Evolutionary conservation across 2,329 filamentous ascomycete genomes (phyloP).

Genomic region (Apiospora phragmitis): DNA sequence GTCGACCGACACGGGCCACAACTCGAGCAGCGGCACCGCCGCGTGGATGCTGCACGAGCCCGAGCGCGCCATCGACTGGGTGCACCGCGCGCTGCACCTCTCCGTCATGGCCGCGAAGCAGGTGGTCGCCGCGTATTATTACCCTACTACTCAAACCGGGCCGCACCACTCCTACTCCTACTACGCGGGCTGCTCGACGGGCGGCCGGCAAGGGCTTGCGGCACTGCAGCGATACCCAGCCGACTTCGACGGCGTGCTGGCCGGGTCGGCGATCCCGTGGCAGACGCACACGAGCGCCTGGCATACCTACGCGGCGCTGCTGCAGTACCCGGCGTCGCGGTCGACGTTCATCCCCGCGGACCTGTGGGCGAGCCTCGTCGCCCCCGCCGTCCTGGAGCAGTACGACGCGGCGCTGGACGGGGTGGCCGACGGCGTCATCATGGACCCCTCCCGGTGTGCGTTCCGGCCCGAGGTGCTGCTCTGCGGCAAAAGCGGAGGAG

Average conservation of each 20-base stretch:
- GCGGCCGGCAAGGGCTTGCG: conserved; percentile 58
- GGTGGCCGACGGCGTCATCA: conserved; percentile 49
- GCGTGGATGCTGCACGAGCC: conserved; percentile 40
- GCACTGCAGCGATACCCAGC: conserved; percentile 52
- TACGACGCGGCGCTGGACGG: conserved; percentile 51
- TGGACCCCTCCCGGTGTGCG: conserved; percentile 44
- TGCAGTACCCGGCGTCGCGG: conserved; percentile 46
- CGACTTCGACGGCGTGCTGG: conserved; percentile 58
- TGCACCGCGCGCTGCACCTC: conserved; percentile 44
- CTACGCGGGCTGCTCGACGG: conserved; percentile 59
- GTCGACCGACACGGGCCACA: conserved; percentile 46
- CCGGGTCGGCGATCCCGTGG: conserved; percentile 52
- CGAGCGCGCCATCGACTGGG: conserved; percentile 37
- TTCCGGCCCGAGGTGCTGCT: conserved; percentile 42
- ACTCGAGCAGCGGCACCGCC: conserved; percentile 29
- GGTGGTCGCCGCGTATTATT: conserved; percentile 50
- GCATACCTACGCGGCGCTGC: conserved; percentile 44
- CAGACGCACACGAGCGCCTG: conserved; percentile 45
- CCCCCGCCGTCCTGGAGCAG: conserved; percentile 44
- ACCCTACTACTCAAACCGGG: conserved; percentile 24
- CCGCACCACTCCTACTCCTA: conserved; percentile 45
- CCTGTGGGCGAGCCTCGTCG: conserved; percentile 36
- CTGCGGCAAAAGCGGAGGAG: conserved; percentile 28
- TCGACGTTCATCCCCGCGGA: conserved; percentile 48
- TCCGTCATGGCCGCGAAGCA: conserved; percentile 48